Evolutionary conservation across 306 rosid species (phyloP).

Genomic region (Alnus rubra): DNA sequence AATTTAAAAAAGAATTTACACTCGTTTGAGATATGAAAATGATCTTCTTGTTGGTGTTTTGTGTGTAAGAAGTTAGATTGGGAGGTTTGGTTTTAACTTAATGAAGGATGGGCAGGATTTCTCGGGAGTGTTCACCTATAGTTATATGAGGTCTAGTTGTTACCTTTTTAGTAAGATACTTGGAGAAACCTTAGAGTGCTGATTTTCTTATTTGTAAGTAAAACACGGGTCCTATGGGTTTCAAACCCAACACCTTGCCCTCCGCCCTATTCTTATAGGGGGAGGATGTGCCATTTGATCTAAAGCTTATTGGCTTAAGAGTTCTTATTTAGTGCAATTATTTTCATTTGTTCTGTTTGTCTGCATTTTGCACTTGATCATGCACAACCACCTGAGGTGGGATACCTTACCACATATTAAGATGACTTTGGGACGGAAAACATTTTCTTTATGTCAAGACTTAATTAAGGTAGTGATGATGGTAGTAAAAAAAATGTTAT

Average conservation of each 20-base stretch:
- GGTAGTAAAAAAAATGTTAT: not conserved
- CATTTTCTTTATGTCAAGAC: not conserved
- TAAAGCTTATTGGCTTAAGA: not conserved
- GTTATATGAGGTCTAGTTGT: not conserved
- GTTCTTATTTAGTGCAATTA: not conserved
- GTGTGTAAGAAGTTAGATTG: not conserved
- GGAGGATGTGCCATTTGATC: not conserved
- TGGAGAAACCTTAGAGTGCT: not conserved
- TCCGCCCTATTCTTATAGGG: not conserved
- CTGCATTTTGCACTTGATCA: not conserved
- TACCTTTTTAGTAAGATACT: not conserved
- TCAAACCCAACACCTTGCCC: not conserved
- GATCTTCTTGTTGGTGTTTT: not conserved
- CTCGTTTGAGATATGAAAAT: not conserved
- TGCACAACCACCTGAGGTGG: not conserved
- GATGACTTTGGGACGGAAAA: not conserved
- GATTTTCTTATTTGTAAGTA: not conserved
- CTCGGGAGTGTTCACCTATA: not conserved
- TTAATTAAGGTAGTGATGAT: not conserved
- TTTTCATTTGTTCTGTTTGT: not conserved
- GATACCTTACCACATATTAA: not conserved
- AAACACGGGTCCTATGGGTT: not conserved
- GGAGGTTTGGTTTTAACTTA: not conserved
- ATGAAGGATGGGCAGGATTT: not conserved
- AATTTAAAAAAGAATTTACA: not conserved